These are phyloP conservation scores for Simplicillium aogashimaense DNA, from an alignment of 2,329 filamentous ascomycete genomes.

Conservation along the genomic window DNA sequence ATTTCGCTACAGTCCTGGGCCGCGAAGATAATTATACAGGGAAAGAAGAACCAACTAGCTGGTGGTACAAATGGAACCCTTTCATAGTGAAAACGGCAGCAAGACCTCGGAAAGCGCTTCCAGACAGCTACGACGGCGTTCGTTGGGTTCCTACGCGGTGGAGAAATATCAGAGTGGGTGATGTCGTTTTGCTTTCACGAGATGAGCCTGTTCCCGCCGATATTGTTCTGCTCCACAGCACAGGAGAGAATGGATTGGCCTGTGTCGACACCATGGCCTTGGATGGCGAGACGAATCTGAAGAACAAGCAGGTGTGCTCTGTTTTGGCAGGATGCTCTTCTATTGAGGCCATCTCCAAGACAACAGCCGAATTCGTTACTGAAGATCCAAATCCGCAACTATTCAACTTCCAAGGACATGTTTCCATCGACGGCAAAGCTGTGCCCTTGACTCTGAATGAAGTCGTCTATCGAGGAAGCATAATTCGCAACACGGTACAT, in stretches of 20 bases:
- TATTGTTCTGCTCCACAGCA: slow-evolving; percentile 65
- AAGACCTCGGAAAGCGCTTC: slow-evolving; percentile 22
- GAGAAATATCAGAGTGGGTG: slow-evolving; percentile 38
- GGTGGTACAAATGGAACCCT: slow-evolving; percentile 19
- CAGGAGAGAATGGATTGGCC: slow-evolving; percentile 68
- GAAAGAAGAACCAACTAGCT: slow-evolving; percentile 12
- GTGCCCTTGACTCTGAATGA: slow-evolving; percentile 69
- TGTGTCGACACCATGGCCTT: slow-evolving; percentile 81
- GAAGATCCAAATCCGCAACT: slow-evolving; percentile 73
- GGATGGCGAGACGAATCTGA: slow-evolving; percentile 75
- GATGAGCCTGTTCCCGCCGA: slow-evolving; percentile 80
- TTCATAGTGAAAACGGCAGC: slow-evolving; percentile 18
- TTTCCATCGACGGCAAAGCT: slow-evolving; percentile 46
- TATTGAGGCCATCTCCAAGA: slow-evolving; percentile 42
- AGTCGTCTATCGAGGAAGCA: slow-evolving; percentile 77
- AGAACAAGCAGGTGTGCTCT: slow-evolving; percentile 60
- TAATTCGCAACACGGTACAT: slow-evolving; percentile 68
- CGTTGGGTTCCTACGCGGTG: slow-evolving; percentile 41
- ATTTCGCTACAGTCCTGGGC: slow-evolving; percentile 35
- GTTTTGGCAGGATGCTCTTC: slow-evolving; percentile 48
- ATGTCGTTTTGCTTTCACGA: slow-evolving; percentile 41
- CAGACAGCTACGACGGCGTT: slow-evolving; percentile 50
- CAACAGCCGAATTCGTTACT: slow-evolving; percentile 53
- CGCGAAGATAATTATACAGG: slow-evolving; percentile 22
- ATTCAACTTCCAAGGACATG: slow-evolving; percentile 65